phyloP scores from a whole-genome alignment of 2,329 filamentous ascomycete genomes.

The Pestalotiopsis sp. region DNA sequence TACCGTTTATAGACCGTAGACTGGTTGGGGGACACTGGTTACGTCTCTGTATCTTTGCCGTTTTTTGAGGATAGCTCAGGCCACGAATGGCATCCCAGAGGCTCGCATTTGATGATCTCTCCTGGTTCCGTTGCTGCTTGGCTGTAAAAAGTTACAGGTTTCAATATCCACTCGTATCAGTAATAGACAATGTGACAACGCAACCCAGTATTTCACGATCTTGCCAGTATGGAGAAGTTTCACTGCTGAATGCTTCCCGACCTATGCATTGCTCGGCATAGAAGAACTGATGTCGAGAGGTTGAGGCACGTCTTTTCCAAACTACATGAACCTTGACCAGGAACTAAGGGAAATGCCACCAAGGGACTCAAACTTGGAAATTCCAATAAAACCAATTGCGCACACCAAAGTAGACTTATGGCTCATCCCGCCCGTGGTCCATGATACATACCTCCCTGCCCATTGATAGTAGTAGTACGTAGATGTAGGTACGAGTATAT shows the following conservation, averaged over 20 bases:
- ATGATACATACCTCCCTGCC: neutral
- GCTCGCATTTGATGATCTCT: neutral
- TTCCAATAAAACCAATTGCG: neutral
- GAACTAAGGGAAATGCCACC: neutral
- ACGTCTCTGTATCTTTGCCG: neutral
- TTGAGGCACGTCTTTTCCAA: neutral
- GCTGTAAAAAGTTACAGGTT: neutral
- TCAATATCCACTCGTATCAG: neutral
- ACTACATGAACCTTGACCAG: neutral
- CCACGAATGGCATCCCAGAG: neutral
- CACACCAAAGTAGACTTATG: too few relatives aligned
- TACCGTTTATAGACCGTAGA: constrained; percentile 6
- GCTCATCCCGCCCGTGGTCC: neutral
- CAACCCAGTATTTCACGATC: neutral
- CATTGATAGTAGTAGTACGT: too few relatives aligned
- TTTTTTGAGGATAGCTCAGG: neutral
- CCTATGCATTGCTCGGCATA: too few relatives aligned
- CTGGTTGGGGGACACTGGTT: neutral
- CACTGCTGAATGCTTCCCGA: too few relatives aligned
- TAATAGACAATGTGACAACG: neutral
- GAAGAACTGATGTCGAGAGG: neutral
- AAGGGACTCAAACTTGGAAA: neutral
- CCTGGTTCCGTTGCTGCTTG: neutral
- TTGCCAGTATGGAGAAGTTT: neutral
- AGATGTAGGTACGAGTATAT: too few relatives aligned